phyloP scores from a whole-genome alignment of 129 eudicot genomes.

The Flaveria bidentis region DNA sequence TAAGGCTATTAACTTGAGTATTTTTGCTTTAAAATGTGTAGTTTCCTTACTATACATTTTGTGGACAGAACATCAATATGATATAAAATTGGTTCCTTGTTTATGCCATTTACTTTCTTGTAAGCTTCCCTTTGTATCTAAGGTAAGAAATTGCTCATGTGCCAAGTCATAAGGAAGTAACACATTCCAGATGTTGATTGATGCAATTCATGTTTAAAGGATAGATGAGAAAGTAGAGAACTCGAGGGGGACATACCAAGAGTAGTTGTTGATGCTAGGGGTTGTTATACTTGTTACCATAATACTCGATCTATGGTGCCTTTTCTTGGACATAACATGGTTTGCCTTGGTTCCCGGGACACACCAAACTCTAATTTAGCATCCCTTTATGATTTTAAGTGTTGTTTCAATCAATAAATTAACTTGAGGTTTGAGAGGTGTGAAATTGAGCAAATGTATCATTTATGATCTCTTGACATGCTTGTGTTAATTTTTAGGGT shows the following conservation, averaged over 20 bases:
- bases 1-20: not conserved
- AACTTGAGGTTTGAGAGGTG: constrained; percentile 4
- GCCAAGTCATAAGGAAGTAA: not conserved
- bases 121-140: constrained; percentile 96
- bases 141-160: constrained; percentile 50
- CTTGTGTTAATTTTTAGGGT: not conserved
- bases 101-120: constrained; percentile 88
- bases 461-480: not conserved
- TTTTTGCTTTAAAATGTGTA: constrained; percentile 46
- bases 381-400: not conserved
- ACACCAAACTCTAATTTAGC: constrained; percentile 28
- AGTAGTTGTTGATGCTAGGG: constrained; percentile 89
- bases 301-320: constrained; percentile 84
- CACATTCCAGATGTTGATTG: constrained; percentile 11
- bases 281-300: constrained; percentile 97
- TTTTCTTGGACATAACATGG: constrained; percentile 71
- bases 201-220: constrained; percentile 37
- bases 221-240: constrained; percentile 73
- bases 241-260: constrained; percentile 71
- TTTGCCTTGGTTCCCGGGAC: constrained; percentile 78
- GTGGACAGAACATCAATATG: constrained; percentile 74
- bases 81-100: constrained; percentile 92
- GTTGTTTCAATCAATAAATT: constrained; percentile 19
- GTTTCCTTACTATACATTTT: constrained; percentile 92
- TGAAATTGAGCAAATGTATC: constrained; percentile 7